Conservation (phyloP, 2,329 filamentous ascomycete species). For the Fusarium sulawesiense region DNA sequence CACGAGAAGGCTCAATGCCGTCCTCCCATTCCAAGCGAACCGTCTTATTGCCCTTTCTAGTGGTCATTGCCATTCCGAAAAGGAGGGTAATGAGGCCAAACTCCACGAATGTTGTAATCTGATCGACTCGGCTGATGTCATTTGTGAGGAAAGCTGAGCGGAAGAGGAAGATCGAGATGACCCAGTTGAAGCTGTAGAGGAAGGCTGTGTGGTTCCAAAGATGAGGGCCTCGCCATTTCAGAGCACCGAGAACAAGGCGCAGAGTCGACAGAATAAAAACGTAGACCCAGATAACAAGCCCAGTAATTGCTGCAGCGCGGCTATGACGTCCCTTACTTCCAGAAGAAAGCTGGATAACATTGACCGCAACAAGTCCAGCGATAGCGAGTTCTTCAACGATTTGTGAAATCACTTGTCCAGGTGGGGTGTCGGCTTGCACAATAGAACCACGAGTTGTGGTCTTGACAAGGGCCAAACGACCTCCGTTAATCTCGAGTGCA, state of each 20-base stretch:
- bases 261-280: constrained; percentile 78
- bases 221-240: constrained; percentile 73
- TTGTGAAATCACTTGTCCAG: constrained; percentile 76
- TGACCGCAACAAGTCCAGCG: constrained; percentile 75
- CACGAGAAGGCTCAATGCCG: constrained; percentile 84
- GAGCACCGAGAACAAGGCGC: constrained; percentile 75
- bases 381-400: constrained; percentile 81
- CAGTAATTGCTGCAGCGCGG: constrained; percentile 70
- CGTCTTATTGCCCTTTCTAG: constrained; percentile 90
- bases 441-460: constrained; percentile 72
- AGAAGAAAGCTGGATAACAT: constrained; percentile 71
- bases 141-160: constrained; percentile 87
- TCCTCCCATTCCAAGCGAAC: constrained; percentile 91
- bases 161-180: constrained; percentile 80
- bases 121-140: constrained; percentile 66
- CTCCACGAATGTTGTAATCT: constrained; percentile 75
- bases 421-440: constrained; percentile 80
- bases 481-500: constrained; percentile 66
- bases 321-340: constrained; percentile 69
- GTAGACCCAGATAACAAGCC: constrained; percentile 83
- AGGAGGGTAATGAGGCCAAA: constrained; percentile 82
- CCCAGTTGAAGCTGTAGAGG: constrained; percentile 86
- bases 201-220: constrained; percentile 94
- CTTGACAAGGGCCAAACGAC: constrained; percentile 68
- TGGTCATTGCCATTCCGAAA: constrained; percentile 79